These are phyloP conservation scores for Arabidopsis lyrata DNA, from an alignment of 441 rosid genomes.

Conservation along the genomic window DNA sequence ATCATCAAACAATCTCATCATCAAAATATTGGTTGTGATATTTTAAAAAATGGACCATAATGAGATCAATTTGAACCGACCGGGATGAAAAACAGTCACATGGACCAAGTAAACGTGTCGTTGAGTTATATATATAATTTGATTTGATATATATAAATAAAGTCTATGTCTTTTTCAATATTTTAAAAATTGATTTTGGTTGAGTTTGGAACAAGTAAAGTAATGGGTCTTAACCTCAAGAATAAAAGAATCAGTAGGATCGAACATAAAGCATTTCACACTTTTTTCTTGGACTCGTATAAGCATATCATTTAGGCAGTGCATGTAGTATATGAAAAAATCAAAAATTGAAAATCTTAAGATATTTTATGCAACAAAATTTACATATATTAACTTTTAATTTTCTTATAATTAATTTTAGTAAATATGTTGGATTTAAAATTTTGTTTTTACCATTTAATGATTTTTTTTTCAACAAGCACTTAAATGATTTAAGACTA, in stretches of 20 bases:
- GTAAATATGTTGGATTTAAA: not conserved
- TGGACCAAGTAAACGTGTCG: conserved; percentile 35
- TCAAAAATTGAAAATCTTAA: not conserved
- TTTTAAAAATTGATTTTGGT: conserved; percentile 4
- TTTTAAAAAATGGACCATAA: conserved; percentile 8
- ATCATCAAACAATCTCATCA: not conserved
- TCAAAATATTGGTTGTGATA: not conserved
- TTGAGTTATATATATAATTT: not conserved
- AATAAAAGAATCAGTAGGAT: conserved; percentile 34
- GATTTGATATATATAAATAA: conserved; percentile 1
- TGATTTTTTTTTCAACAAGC: not conserved
- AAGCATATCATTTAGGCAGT: conserved; percentile 29
- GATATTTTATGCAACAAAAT: not conserved
- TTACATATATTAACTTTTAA: not conserved
- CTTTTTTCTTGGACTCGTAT: conserved; percentile 15
- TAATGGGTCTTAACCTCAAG: conserved; percentile 9
- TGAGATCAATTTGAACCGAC: conserved; percentile 34
- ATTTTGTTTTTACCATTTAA: not conserved
- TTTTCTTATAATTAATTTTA: not conserved
- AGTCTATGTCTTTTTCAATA: not conserved
- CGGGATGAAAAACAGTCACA: conserved; percentile 13
- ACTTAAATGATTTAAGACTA: not conserved
- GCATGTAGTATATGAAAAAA: not conserved
- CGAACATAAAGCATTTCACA: conserved; percentile 12
- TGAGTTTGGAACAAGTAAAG: conserved; percentile 43